Percentiles rank a stretch among this genome's conserved stretches.
These are phyloP conservation scores for Neodidymelliopsis sp. DNA, from an alignment of 2,329 filamentous ascomycete genomes.

Conservation along the genomic window DNA sequence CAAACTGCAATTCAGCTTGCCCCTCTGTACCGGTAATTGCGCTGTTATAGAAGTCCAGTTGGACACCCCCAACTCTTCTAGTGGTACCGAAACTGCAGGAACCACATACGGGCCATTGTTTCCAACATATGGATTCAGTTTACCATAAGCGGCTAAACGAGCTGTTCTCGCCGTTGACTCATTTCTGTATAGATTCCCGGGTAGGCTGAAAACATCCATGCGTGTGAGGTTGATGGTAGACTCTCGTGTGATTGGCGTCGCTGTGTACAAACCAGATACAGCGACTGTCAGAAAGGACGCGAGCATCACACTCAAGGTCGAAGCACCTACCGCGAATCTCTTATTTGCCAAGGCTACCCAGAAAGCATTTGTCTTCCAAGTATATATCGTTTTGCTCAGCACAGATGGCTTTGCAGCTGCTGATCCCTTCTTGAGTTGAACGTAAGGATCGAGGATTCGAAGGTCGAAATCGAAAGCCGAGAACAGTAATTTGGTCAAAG, in stretches of 20 bases:
- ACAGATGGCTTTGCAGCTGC: background rate
- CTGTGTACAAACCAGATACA: background rate
- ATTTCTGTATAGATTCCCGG: background rate
- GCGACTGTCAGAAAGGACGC: slow-evolving; percentile 1
- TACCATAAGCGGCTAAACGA: background rate
- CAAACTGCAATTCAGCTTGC: too few relatives aligned
- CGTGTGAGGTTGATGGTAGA: background rate
- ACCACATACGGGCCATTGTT: background rate
- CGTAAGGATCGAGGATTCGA: slow-evolving; percentile 4
- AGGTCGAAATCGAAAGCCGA: slow-evolving; percentile 4
- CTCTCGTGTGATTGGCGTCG: background rate
- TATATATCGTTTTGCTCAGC: slow-evolving; percentile 5
- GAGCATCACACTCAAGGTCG: background rate
- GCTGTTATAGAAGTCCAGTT: too few relatives aligned
- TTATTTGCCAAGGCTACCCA: background rate
- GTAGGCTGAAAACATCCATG: background rate
- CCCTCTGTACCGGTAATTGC: too few relatives aligned
- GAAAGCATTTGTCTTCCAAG: slow-evolving; percentile 3
- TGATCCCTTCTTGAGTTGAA: background rate
- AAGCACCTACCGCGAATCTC: background rate
- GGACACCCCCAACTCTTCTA: too few relatives aligned
- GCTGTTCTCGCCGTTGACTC: background rate
- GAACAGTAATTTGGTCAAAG: slow-evolving; percentile 3
- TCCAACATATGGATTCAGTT: background rate
- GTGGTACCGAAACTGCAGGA: background rate